Evolutionary conservation across 768 basidiomycete species (phyloP), one percentile per base, ranked within the genome.

Genomic region (Collybia mongolica): DNA sequence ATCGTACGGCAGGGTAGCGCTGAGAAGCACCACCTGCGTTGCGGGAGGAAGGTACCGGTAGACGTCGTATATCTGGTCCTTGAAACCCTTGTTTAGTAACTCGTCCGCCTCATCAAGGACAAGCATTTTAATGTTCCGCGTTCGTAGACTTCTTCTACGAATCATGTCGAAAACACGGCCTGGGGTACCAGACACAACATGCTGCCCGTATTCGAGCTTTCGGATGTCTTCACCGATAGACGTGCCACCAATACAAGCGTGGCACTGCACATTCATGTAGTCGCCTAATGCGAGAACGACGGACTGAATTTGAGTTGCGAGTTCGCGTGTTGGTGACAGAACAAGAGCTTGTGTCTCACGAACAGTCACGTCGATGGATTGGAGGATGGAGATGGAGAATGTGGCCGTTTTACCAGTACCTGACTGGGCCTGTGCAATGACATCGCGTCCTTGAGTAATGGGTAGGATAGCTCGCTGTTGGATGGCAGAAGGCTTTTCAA

Each of bases 121-220:
- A 41, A 96, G 81, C 90, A 98, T 95, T 76, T 99, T 98, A 81
- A 99, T 95, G 71, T 95, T 94, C 57, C 94, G 84, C 44, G 96
- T 98, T 52, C 93, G 85, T 53, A 99, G 78, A 62, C 88, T 89
- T 60, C 94, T 81, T 62, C 96, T 82, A 53, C 94, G 83, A 76
- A 99, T 98, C 94, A 98, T 98, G 73, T 99, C 96, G 64, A 96
- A 98, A 24, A 99, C 96, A 68, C 96, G 90, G 15, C 96, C 96
- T 35, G 96, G 96, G 6, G 96, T 98, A 19, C 96, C 96, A 39
- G 93, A 95, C 28, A 99, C 92, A 54, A 98, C 90, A 70, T 98
- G 96, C 60, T 96, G 94, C 19, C 96, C 96, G 54, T 97, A 94
- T 68, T 97, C 93, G 42, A 99, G 81, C 73, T 98, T 97, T 53